Evolutionary conservation across 345 rosid genomes (phyloP).

Genomic region (Erucastrum elatum): DNA sequence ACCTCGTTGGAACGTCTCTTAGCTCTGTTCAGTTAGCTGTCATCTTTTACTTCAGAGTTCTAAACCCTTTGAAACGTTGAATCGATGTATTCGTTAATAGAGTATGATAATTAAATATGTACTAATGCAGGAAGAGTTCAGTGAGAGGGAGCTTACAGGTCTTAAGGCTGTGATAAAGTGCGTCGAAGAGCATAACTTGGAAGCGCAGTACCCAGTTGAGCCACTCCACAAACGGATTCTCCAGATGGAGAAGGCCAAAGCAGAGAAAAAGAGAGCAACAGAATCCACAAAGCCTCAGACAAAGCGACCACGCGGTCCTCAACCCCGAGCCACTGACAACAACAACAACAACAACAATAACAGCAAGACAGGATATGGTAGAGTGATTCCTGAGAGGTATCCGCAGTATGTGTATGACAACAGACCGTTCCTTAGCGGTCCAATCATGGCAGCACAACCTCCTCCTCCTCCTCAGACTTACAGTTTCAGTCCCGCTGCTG

Average conservation of each 20-base stretch:
- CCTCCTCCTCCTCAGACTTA: constrained; percentile 65
- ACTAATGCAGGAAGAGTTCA: constrained; percentile 65
- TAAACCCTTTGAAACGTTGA: background rate
- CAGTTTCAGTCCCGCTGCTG: constrained; percentile 59
- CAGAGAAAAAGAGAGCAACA: constrained; percentile 81
- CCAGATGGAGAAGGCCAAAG: constrained; percentile 91
- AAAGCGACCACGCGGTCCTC: constrained; percentile 86
- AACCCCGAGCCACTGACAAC: constrained; percentile 54
- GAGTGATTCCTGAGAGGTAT: constrained; percentile 66
- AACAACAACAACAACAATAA: constrained; percentile 8
- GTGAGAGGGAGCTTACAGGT: constrained; percentile 77
- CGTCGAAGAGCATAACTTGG: constrained; percentile 90
- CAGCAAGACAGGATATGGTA: constrained; percentile 55
- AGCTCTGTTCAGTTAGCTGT: constrained; percentile 16
- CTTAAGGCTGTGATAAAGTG: constrained; percentile 86
- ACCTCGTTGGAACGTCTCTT: background rate
- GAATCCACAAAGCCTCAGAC: constrained; percentile 88
- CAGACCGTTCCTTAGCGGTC: constrained; percentile 62
- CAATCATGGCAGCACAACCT: constrained; percentile 59
- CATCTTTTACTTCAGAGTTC: background rate
- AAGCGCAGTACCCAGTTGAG: constrained; percentile 73
- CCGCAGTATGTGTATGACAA: constrained; percentile 81
- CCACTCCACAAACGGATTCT: constrained; percentile 68
- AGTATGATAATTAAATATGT: background rate
- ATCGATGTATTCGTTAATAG: background rate